Base-by-base conservation (phyloP, 2,329 filamentous ascomycete species). In the Penicillium polonicum region DNA sequence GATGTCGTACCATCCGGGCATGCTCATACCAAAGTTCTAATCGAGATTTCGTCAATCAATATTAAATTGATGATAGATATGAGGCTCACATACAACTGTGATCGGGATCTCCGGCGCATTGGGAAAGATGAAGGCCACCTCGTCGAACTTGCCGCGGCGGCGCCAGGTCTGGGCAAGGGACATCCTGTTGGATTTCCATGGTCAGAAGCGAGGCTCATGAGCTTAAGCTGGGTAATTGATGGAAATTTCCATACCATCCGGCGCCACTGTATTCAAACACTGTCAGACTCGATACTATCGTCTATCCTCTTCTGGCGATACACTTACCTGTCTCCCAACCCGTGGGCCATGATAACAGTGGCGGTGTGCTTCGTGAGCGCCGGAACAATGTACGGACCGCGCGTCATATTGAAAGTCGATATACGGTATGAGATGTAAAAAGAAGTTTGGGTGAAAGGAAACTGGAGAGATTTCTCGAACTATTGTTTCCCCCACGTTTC, bases 41-140 rank as follows among this genome's bases (percentile, higher is more conserved):
- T 8, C 4, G 4, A 19, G 15, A 17, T 5, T 29, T 5, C 7
- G 43, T 62, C 41, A 61, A 55, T 35, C 5, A 3, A 23, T 21
- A n/a, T 10, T 21, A 21, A 2, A 9, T 25, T 3, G 6, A 10
- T 43, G 0, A 7, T 7, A 8, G 8, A 25, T 33, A 12, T 10
- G 19, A 27, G 7, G 21, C 12, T n/a, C 33, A 78, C 83, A 69
- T 77, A 91, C 88, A 68, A 87, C 80, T n/a, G 91, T 92, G 71
- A 97, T 91, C 33, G 92, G 91, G 53, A 96, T 94, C 38, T 76
- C 78, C 5, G 93, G 92, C 29, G 94, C 94, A 78, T 96, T 90
- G 17, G 94, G 94, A 74, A 99, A 88, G 70, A 99, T 85, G 75
- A 97, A 97, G 72, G 93, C 89, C 73, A 96, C 90, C 76, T 97